Evolutionary conservation across 345 rosid genomes (phyloP).

Genomic region (Excoecaria cochinchinensis): DNA sequence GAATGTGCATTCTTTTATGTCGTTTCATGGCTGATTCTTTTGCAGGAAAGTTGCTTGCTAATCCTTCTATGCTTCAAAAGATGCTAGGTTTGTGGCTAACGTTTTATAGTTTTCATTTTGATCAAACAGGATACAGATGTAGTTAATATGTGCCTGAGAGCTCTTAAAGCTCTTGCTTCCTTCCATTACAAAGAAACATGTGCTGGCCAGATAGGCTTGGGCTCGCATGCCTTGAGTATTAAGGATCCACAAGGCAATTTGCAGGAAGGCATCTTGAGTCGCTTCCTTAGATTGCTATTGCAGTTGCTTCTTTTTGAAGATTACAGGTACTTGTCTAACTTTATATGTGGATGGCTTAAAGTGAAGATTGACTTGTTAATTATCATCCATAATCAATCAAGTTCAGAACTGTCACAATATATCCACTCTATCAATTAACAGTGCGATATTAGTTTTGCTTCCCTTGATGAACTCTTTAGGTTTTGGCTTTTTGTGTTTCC

Average conservation of each 20-base stretch:
- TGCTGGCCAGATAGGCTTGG: slow-evolving; percentile 67
- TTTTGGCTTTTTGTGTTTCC: slow-evolving; percentile 26
- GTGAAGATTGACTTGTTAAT: not conserved
- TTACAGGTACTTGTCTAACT: slow-evolving; percentile 55
- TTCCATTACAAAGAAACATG: slow-evolving; percentile 77
- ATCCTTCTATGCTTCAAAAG: not conserved
- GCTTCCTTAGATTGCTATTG: slow-evolving; percentile 65
- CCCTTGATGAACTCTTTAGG: not conserved
- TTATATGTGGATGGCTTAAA: not conserved
- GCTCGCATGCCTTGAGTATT: slow-evolving; percentile 52
- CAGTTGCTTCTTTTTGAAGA: slow-evolving; percentile 91
- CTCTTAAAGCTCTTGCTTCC: slow-evolving; percentile 85
- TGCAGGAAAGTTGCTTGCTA: not conserved
- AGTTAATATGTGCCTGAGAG: slow-evolving; percentile 83
- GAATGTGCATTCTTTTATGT: not conserved
- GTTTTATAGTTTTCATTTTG: slow-evolving; percentile 3
- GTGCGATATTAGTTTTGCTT: not conserved
- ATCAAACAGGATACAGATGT: slow-evolving; percentile 69
- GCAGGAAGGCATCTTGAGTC: slow-evolving; percentile 68
- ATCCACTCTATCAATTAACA: not conserved
- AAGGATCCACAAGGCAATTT: slow-evolving; percentile 57
- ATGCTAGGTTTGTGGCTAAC: slow-evolving; percentile 4
- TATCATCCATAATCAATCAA: not conserved
- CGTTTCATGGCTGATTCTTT: not conserved
- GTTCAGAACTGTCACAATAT: not conserved